Percentiles rank a stretch among this genome's conserved stretches.
Evolutionary conservation across 192 early-diverging fungal genomes (phyloP).

Genomic region (Coemansia sp.): DNA sequence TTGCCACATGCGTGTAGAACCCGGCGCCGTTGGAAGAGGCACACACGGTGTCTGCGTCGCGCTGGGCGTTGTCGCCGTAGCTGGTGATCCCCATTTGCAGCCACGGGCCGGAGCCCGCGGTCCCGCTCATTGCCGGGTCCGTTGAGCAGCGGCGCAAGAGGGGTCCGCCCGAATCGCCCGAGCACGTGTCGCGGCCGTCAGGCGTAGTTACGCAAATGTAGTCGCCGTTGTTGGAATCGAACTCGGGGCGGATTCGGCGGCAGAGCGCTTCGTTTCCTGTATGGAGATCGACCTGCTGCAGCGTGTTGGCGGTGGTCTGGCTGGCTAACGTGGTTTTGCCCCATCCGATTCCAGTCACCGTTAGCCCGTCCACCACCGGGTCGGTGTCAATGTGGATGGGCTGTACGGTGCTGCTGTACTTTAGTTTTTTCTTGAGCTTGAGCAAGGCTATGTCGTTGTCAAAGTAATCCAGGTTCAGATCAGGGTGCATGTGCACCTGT

Average conservation of each 20-base stretch:
- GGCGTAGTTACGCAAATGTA: constrained; percentile 54
- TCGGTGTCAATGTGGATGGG: constrained; percentile 44
- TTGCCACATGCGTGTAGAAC: constrained; percentile 51
- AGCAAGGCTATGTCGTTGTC: constrained; percentile 56
- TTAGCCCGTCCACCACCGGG: constrained; percentile 18
- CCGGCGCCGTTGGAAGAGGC: constrained; percentile 46
- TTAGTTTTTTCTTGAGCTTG: constrained; percentile 43
- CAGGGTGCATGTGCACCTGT: constrained; percentile 36
- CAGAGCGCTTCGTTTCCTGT: constrained; percentile 38
- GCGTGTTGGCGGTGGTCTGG: constrained; percentile 16
- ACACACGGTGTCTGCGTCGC: constrained; percentile 20
- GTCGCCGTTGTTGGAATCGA: constrained; percentile 36
- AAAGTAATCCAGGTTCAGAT: constrained; percentile 45
- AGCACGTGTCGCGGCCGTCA: constrained; percentile 48
- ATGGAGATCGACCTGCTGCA: constrained; percentile 35
- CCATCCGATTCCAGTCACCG: constrained; percentile 52
- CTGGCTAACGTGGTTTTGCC: constrained; percentile 35
- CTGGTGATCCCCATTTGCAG: constrained; percentile 53
- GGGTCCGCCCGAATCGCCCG: constrained; percentile 48
- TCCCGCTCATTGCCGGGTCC: background rate
- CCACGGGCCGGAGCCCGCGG: constrained; percentile 30
- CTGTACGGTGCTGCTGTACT: constrained; percentile 28
- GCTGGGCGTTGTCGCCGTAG: constrained; percentile 44
- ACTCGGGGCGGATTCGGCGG: constrained; percentile 17
- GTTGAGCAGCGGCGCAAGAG: constrained; percentile 29